Base-by-base conservation (phyloP, 805 yeast species). In the Zygosaccharomyces siamensis region DNA sequence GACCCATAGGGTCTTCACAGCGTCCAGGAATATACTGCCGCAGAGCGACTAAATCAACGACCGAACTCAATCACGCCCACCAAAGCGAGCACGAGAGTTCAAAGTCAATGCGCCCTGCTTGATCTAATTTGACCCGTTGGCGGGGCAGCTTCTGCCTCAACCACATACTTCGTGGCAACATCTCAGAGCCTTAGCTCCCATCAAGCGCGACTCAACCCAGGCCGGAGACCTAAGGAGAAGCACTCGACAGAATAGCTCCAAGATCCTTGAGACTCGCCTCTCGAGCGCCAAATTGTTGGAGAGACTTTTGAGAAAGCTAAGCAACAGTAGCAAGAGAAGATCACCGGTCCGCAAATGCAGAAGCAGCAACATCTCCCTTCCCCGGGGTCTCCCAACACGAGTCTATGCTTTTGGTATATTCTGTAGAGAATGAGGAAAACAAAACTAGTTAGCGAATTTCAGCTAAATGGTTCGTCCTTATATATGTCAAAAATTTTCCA, bases 21-120 rank as follows among this genome's bases (percentile, higher is more conserved):
- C 81, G 97, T 89, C 78, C 86, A 92, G 98, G 98, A 92, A 92
- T 92, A 92, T 92, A 95, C 92, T 81, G 97, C 95, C 75, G 72
- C 83, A 78, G 69, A 69, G 69, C 72, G 78, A 73, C 70, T 66
- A 64, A 71, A 72, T 84, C 60, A 64, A 63, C 59, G 66, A 76
- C 74, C 84, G 86, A 83, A 81, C 87, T 82, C 80, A 64, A 77
- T 73, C 69, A 59, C 55, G 42, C 53, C 33, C 46, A 38, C 32
- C 33, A 32, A 39, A 66, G 37, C 16, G 16, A 64, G 62, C 66
- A 58, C 64, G 64, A 68, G 68, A 61, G 67, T 69, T 70, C 69
- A 58, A 61, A 62, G 52, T 58, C 64, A 33, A 61, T 54, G 64
- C 67, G 59, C 62, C 72, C 72, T 77, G 78, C 81, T 87, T 75